Conservation (phyloP, 352 stramenopile genomes). For the Hyaloperonospora brassicae region DNA sequence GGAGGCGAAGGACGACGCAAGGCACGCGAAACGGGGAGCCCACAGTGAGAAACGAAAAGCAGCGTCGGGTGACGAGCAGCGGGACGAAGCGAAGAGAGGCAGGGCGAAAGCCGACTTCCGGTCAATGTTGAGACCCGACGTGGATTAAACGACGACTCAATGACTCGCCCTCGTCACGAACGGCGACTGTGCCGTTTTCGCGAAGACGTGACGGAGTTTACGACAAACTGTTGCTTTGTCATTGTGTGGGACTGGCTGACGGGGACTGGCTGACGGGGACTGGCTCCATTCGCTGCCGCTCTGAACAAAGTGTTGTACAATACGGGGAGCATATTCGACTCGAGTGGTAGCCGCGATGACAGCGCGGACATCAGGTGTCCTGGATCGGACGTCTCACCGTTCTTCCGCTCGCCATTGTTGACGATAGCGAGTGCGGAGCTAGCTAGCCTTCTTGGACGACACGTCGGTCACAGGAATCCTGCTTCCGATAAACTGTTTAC, state of each 20-base stretch:
- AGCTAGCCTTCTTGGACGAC: background rate
- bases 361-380: constrained; percentile 12
- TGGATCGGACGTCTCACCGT: background rate
- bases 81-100: constrained; percentile 25
- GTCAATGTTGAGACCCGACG: constrained; percentile 7
- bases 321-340: constrained; percentile 6
- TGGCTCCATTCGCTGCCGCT: constrained; percentile 9
- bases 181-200: too few species aligned
- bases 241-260: too few species aligned
- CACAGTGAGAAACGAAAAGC: constrained; percentile 23
- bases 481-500: constrained; percentile 85
- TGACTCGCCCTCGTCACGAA: constrained; percentile 1
- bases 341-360: constrained; percentile 8
- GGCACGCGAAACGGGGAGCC: constrained; percentile 17
- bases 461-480: constrained; percentile 51
- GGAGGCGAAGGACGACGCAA: background rate
- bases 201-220: too few species aligned
- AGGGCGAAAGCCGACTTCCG: constrained; percentile 13
- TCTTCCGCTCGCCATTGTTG: too few species aligned
- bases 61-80: constrained; percentile 16
- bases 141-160: constrained; percentile 7
- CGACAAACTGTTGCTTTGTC: too few species aligned
- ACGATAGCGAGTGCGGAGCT: background rate
- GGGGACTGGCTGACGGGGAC: too few species aligned
- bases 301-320: constrained; percentile 27